Evolutionary conservation across 2,329 filamentous ascomycete species (phyloP).

Genomic region (Thermothelomyces thermophilus): DNA sequence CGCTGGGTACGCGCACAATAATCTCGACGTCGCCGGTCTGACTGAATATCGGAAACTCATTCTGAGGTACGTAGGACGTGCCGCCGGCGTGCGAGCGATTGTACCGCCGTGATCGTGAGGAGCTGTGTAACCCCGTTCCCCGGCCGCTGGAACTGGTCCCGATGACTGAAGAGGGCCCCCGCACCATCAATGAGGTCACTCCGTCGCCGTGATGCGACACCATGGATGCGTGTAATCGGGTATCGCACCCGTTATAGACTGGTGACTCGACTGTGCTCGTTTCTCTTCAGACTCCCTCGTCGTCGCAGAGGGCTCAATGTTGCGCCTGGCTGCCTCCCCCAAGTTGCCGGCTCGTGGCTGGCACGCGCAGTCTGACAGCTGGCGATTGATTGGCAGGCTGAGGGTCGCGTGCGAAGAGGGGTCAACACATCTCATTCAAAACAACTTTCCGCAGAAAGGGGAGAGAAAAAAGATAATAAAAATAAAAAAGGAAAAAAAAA

Average conservation of each 20-base stretch:
- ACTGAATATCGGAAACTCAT: constrained; percentile 88
- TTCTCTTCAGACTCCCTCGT: not conserved
- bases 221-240: constrained; percentile 25
- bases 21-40: constrained; percentile 93
- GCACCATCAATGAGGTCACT: constrained; percentile 29
- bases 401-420: constrained; percentile 18
- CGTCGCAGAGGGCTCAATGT: not conserved
- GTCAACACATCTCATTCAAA: constrained; percentile 7
- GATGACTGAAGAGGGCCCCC: constrained; percentile 30
- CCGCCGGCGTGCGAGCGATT: constrained; percentile 76
- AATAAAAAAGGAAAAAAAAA: no score
- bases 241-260: constrained; percentile 2
- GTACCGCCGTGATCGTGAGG: constrained; percentile 46
- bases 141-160: constrained; percentile 23
- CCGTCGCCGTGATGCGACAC: constrained; percentile 30
- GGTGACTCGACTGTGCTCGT: constrained; percentile 2
- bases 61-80: constrained; percentile 62
- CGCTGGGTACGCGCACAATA: constrained; percentile 57
- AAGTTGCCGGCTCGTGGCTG: constrained; percentile 1
- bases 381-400: constrained; percentile 16
- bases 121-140: constrained; percentile 21
- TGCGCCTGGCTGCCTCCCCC: constrained; percentile 18
- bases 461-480: no score
- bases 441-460: not conserved
- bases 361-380: constrained; percentile 18